Evolutionary conservation across 345 rosid genomes (phyloP), one percentile per base, ranked within the genome.

Genomic region (Carallia brachiata): DNA sequence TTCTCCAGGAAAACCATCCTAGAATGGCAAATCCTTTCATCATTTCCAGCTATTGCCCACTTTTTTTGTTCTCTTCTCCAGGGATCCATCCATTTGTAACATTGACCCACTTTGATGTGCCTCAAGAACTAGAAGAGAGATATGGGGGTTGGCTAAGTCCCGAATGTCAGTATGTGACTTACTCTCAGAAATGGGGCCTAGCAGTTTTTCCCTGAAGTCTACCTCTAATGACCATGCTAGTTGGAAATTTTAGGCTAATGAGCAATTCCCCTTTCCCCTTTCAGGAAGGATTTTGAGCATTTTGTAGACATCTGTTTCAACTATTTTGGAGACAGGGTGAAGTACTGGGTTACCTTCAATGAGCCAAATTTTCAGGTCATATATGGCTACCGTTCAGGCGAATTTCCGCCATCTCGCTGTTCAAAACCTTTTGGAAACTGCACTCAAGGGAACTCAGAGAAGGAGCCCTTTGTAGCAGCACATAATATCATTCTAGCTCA

Each of bases 321-420:
- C 60, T 19, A 66, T 50, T 73, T 73, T 39, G 76, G 76, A 48
- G 76, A 73, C 55, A 19, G 76, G 36, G 76, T 66, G 19, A 66
- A 72, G 70, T 72, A 65, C 65, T 72, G 76, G 76, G 48, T 65
- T 15, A 72, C 76, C 27, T 66, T 73, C 66, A 73, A 73, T 37
- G 76, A 73, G 52, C 76, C 76, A 10, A 73, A 73, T 17, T 47
- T 32, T 52, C 76, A 73, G 28, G 70, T 52, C 19, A 59, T 18
- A 0, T 66, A 18, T 0, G 76, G 76, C 6, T 73, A 73, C 66
- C 65, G 76, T 2, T 6, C 0, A 7, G 76, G 71, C 19, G 27
- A 23, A 15, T 73, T 58, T 53, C 76, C 76, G 8, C 76, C 76
- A 37, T 48, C 61, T 52, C 76, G 76, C 30, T 73, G 76, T 65